Base-by-base conservation (phyloP, 345 rosid species). In the Zanthoxylum bungeanum region DNA sequence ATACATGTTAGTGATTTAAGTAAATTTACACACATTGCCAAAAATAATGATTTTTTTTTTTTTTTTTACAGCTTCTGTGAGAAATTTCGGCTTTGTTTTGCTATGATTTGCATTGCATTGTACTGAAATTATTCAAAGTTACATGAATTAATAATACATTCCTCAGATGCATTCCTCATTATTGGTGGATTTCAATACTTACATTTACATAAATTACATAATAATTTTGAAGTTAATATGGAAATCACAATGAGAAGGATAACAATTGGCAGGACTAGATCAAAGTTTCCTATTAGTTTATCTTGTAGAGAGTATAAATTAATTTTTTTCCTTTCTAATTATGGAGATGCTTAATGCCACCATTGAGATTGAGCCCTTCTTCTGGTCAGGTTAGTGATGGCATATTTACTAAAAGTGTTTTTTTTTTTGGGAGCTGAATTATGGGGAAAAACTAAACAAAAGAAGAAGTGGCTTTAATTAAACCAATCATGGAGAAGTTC, bases 21-120 rank as follows among this genome's bases (percentile, higher is more conserved):
- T 44, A 44, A 44, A 44, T 44, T 44, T 5, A 0, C 0, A 44
- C 2, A 44, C 21, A n/a, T n/a, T n/a, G n/a, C n/a, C n/a, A n/a
- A n/a, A n/a, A n/a, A n/a, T n/a, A n/a, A n/a, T n/a, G 12, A 0
- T 11, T 42, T 44, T 34, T 34, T 34, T 3, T 34, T 34, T 44
- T 12, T 44, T 12, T 1, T 12, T 25, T 2, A n/a, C n/a, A n/a
- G n/a, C 49, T 55, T 42, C 47, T 65, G 57, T 16, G 37, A 16
- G 53, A 40, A 39, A 55, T 8, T 42, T 55, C 11, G 51, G 7
- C 24, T 64, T 64, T 42, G 28, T 42, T 64, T 24, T 27, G 11
- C 14, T 42, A 69, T 37, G 49, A 67, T 67, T 60, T 59, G 46
- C 16, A 47, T 51, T 22, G n/a, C 61, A 22, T 52, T 67, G 27